Evolutionary conservation across 2,329 filamentous ascomycete species (phyloP), one percentile per base, ranked within the genome.

Genomic region (Mycosphaerella arachidis): DNA sequence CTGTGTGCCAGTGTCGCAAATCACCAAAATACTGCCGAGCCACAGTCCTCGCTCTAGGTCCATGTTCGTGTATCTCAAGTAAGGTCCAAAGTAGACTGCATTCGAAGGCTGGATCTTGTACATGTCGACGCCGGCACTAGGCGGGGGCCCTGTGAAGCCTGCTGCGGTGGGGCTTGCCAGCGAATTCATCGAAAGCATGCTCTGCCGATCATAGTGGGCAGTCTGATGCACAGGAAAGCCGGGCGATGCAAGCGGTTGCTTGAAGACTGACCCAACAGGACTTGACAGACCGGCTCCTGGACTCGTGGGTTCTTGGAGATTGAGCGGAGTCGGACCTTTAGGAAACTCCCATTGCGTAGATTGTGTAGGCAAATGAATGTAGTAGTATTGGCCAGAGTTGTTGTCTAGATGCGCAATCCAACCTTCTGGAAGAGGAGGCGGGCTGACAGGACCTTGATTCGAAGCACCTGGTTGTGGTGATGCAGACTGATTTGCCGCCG

Each of bases 341-440:
- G 94, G 94, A 67, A 97, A 97, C 71, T 99, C 94, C 94, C 94
- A 99, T 73, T 99, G 94, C 0, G 94, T 99, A 2, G 92, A 91
- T 72, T 97, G 94, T 0, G 91, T 92, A 1, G 92, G 90, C 31
- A 99, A 82, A 74, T 99, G 94, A 61, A 99, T 99, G 71, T 99
- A 99, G 75, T 99, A 99, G 76, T 97, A 99, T 72, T 97, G 93
- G 1, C 94, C 94, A 1, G 93, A 97, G 72, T 90, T 96, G 66
- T 91, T 90, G 73, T 99, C 94, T 4, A 97, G 82, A 74, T 97
- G 94, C 20, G 94, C 91, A 70, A 99, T 97, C 94, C 94, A 99
- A 35, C 94, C 94, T 77, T 99, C 94, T 6, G 94, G 94, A 16
- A 99, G 82, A 2, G 93, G 94, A 24, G 94, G 94, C 33, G 94